Evolutionary conservation across 495 filamentous ascomycete species (phyloP), one percentile per base, ranked within the genome.

Genomic region (Penicillium paxilli): DNA sequence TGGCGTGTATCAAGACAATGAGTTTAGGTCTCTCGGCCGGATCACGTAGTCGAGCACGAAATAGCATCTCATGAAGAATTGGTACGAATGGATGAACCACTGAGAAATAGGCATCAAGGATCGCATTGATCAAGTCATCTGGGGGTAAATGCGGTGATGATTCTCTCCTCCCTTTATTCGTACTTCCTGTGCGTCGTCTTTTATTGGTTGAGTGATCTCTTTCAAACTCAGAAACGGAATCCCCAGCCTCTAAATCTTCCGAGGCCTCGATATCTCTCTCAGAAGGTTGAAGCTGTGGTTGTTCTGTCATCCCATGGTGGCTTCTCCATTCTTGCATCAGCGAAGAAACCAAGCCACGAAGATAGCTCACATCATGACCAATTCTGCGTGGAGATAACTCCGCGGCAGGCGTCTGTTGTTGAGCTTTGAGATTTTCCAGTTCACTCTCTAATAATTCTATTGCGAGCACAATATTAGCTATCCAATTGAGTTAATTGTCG

Each of bases 51-150:
- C 59, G 47, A 22, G 40, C 49, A 1, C 58, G 58, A 49, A 73
- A 71, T 19, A 59, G 53, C 21, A 59, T 65, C 24, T 67, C 63
- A 35, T 73, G 68, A 11, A 73, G 28, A 12, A 73, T 67, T 20
- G 70, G 70, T 25, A 73, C 70, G 65, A 69, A 73, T 19, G 63
- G 70, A 52, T 73, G 70, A 2, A 68, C 57, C 1, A 58, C 45
- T 2, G 49, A 48, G 55, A 71, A 73, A 51, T 71, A 66, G 9
- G 57, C 52, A 49, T 66, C 59, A 14, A 71, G 52, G 8, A 63
- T 57, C 32, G 59, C 57, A 22, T 68, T 51, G 9, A 71, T 42
- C 9, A 70, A 35, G 21, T 57, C 40, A 9, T 54, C 25, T 14
- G 66, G 56, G 7, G 64, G 66, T 4, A 65, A 47, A 12, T 46